A percentile compares a stretch with the other conserved stretches of the same genome.
Conservation (phyloP, 257 asterid genomes). For the Solanum habrochaites region DNA sequence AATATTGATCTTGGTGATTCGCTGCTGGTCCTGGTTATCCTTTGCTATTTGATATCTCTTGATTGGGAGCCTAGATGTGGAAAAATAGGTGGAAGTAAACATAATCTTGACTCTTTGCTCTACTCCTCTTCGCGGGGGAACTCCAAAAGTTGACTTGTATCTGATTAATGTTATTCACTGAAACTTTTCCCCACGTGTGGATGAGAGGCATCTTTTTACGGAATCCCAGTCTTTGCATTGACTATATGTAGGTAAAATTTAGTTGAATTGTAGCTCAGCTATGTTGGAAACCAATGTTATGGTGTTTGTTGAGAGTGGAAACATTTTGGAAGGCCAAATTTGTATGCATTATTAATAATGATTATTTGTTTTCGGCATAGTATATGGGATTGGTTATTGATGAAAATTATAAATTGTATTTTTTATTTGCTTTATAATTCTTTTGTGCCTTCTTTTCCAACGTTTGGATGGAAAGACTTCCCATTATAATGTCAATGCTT, state of each 20-base stretch:
- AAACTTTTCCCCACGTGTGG: neutral
- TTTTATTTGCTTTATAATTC: neutral
- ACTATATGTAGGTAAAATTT: neutral
- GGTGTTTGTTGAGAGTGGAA: neutral
- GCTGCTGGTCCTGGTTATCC: neutral
- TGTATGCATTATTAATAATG: neutral
- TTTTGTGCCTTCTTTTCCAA: neutral
- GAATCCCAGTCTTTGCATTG: neutral
- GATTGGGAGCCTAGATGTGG: neutral
- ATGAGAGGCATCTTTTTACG: neutral
- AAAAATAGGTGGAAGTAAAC: neutral
- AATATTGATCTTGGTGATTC: neutral
- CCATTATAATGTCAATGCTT: neutral
- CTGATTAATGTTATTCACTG: neutral
- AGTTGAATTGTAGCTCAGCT: neutral
- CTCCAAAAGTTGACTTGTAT: neutral
- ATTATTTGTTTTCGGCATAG: neutral
- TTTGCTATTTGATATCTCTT: neutral
- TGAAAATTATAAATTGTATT: neutral
- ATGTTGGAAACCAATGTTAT: neutral
- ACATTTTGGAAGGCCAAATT: neutral
- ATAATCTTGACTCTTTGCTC: neutral
- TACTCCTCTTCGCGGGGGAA: neutral
- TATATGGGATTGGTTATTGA: neutral
- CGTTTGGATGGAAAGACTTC: neutral